Evolutionary conservation across 495 filamentous ascomycete species (phyloP).

Genomic region (Aspergillus nidulans): DNA sequence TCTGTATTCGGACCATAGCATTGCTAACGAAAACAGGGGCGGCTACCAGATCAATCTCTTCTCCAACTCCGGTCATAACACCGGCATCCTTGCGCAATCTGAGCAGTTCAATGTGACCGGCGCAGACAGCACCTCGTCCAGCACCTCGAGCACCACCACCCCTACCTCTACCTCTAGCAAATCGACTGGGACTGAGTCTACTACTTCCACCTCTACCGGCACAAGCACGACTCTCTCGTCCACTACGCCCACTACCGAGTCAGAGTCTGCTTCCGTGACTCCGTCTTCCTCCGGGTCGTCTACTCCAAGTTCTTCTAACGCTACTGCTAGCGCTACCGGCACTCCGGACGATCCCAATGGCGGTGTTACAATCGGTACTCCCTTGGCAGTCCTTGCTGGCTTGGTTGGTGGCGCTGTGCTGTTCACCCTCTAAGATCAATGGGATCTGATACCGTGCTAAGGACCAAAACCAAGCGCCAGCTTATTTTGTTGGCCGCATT

Average conservation of each 20-base stretch:
- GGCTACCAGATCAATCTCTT: conserved; percentile 41
- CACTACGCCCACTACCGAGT: conserved; percentile 8
- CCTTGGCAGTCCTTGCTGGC: conserved; percentile 5
- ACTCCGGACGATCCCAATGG: neutral
- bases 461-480: too few species aligned
- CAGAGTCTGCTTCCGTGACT: conserved; percentile 4
- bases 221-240: conserved; percentile 9
- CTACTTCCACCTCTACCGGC: conserved; percentile 18
- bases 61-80: conserved; percentile 26
- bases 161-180: conserved; percentile 11
- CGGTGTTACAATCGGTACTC: neutral
- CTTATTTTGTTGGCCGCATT: too few species aligned
- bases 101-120: conserved; percentile 34
- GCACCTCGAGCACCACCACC: conserved; percentile 13
- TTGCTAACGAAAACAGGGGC: conserved; percentile 15
- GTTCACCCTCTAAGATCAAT: conserved; percentile 7
- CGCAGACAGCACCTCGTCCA: conserved; percentile 12
- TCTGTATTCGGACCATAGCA: neutral
- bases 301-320: neutral
- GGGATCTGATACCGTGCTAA: too few species aligned
- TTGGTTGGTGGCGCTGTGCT: conserved; percentile 1
- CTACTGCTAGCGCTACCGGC: neutral
- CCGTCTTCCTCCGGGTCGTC: conserved; percentile 2
- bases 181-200: neutral
- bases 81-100: conserved; percentile 40